Evolutionary conservation across 306 rosid species (phyloP).

Genomic region (Cucurbita argyrosperma): DNA sequence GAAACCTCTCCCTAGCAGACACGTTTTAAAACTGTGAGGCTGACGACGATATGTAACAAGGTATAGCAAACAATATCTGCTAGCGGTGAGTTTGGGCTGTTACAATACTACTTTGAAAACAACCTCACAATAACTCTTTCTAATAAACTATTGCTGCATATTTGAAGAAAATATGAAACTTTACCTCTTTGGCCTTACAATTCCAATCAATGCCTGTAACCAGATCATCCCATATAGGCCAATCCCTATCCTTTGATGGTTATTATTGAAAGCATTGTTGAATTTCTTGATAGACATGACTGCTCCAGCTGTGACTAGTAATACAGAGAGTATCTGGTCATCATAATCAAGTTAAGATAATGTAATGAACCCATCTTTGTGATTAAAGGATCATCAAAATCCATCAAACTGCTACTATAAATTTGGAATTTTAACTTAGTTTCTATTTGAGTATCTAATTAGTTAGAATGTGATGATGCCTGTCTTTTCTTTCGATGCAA

Average conservation of each 20-base stretch:
- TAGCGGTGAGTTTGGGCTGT: too few species aligned
- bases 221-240: conserved; percentile 65
- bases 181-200: conserved; percentile 60
- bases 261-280: conserved; percentile 72
- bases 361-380: too few species aligned
- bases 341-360: conserved; percentile 3
- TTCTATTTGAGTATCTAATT: background rate
- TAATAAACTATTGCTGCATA: background rate
- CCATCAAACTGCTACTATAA: too few species aligned
- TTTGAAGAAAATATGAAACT: background rate
- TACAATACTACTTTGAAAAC: background rate
- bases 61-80: too few species aligned
- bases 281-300: conserved; percentile 73
- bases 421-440: too few species aligned
- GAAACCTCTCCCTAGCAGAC: too few species aligned
- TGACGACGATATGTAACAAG: too few species aligned
- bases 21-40: too few species aligned
- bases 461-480: conserved; percentile 3
- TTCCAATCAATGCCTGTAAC: conserved; percentile 56
- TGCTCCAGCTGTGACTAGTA: conserved; percentile 71
- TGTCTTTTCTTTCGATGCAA: conserved; percentile 33
- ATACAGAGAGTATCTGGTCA: conserved; percentile 44
- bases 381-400: too few species aligned
- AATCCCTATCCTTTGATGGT: conserved; percentile 78
- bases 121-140: background rate